Evolutionary conservation across 2,329 filamentous ascomycete genomes (phyloP), one percentile per base, ranked within the genome.

Genomic region (Penicillium oxalicum): DNA sequence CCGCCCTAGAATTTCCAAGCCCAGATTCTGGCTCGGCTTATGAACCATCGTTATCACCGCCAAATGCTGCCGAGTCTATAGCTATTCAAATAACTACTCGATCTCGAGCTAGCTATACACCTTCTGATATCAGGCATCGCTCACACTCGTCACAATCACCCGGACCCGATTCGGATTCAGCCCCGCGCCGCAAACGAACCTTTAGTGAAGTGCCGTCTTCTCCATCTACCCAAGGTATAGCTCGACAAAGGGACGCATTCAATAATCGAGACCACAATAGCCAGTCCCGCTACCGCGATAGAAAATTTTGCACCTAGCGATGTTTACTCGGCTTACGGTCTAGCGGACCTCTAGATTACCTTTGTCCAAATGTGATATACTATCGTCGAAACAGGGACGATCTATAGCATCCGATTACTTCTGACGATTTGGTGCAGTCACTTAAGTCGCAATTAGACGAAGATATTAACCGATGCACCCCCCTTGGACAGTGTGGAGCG

Each of bases 371-470:
- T 51, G 42, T 61, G 7, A 39, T 38, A 5, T 44, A 49, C 11
- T 52, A 63, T 49, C 49, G 44, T 2, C 33, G 29, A 11, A 41
- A 49, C 3, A 2, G 27, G 13, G 29, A 53, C 33, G 37, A 44
- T 35, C 13, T 46, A 35, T 25, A 32, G 13, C 57, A 63, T 47
- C 53, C 34, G 1, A 56, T 62, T 35, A 42, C 44, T n/a, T 36
- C 48, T 0, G 35, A 47, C 24, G 25, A 39, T 11, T 48, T 65
- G 24, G 49, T 66, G 25, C 37, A 35, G 8, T 37, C 47, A 25
- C 18, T 64, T 4, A 64, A 64, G 25, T n/a, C 40, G 27, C 56
- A 66, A 50, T 48, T 67, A 0, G 58, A 64, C 44, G 32, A 60
- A 37, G 45, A 63, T n/a, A 46, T 67, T 32, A 56, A 62, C 38